Evolutionary conservation across 805 yeast genomes (phyloP).

Genomic region (Metschnikowia aberdeeniae): DNA sequence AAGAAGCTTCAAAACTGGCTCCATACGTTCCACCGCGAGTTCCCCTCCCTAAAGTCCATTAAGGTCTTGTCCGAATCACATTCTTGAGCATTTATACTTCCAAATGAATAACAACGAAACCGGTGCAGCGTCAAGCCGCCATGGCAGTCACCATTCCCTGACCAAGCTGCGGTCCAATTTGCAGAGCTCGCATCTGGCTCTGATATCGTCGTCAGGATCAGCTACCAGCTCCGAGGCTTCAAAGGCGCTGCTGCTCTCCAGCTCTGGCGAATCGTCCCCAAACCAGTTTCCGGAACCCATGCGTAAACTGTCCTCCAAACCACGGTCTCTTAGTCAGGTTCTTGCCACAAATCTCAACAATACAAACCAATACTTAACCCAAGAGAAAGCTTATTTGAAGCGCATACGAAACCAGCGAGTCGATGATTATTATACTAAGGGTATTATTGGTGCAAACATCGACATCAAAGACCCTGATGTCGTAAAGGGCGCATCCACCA

Average conservation of each 20-base stretch:
- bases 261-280: constrained; percentile 1
- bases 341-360: constrained; percentile 13
- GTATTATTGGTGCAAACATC: constrained; percentile 44
- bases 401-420: constrained; percentile 56
- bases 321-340: constrained; percentile 14
- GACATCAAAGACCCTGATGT: constrained; percentile 12
- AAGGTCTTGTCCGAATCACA: not conserved
- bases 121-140: not conserved
- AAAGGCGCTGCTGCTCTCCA: constrained; percentile 1
- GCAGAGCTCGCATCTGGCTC: constrained; percentile 1
- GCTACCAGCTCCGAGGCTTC: not conserved
- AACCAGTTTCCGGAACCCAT: constrained; percentile 4
- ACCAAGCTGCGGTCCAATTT: not conserved
- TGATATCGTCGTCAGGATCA: constrained; percentile 1
- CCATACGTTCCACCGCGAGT: no score
- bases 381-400: constrained; percentile 63
- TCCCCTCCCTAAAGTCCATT: no score
- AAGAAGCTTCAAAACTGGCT: no score
- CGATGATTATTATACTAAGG: constrained; percentile 73
- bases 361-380: constrained; percentile 47
- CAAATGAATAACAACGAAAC: constrained; percentile 1
- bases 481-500: not conserved
- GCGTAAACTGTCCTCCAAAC: constrained; percentile 9
- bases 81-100: not conserved
- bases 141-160: not conserved